Evolutionary conservation across 352 stramenopile genomes (phyloP), one percentile per base, ranked within the genome.

Genomic region (Phytophthora brassicae): DNA sequence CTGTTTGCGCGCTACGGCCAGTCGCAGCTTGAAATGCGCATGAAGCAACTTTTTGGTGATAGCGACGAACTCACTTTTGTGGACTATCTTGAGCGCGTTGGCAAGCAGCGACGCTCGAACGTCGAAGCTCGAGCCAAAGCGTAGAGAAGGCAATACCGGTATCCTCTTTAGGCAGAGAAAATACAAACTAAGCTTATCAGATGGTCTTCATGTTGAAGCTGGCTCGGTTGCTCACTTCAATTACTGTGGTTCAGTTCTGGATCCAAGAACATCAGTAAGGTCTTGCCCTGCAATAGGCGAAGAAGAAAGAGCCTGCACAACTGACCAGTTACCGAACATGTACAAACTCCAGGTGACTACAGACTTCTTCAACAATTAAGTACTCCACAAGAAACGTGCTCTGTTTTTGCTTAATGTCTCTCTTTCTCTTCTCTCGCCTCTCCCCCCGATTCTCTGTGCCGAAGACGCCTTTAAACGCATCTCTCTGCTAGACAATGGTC

Each of bases 1-100:
- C 77, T 99, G 14, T 99, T 98, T 72, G 92, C 91, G 39, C 82
- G 95, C 36, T 97, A 97, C 55, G 88, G 83, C 22, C 84, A 93
- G 41, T 88, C 87, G 29, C 81, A 95, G 61, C 75, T 98, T 8
- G 90, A 97, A 63, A 89, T 86, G 69, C 83, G 91, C 62, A 96
- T 97, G 88, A 93, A 90, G 68, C 86, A 92, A 66, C 81, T 97
- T 38, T 97, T 97, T 54, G 89, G 90, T 11, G 89, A 97, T 54
- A 90, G 78, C 56, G 79, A 91, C 58, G 86, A 93, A 57, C 71
- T 93, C 59, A 80, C 53, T 12, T 93, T 95, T 44, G 81, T 92
- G 38, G 79, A 89, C 43, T 93, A 93, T 47, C 66, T 95, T 9
- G 84, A 91, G 23, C 79, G 82, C 26, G 81, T 91, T 2, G 65